phyloP scores from a whole-genome alignment of 345 rosid genomes.

The Hirschfeldia incana region DNA sequence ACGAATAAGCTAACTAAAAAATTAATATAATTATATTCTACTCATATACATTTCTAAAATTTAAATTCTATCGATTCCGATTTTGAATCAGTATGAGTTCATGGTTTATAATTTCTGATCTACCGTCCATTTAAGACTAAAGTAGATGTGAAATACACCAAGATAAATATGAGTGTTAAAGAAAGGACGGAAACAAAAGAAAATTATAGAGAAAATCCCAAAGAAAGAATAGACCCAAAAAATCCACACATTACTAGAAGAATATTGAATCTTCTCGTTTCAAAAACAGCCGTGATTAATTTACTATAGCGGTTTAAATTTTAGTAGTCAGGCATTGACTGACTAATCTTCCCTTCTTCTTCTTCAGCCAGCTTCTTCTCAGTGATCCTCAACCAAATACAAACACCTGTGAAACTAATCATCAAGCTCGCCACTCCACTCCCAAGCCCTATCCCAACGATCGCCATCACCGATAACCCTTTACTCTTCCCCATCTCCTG shows the following conservation, averaged over 20 bases:
- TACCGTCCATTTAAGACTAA: too few species aligned
- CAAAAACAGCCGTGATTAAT: background rate
- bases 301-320: background rate
- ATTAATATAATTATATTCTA: too few species aligned
- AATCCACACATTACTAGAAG: conserved; percentile 9
- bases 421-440: conserved; percentile 93
- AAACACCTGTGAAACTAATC: conserved; percentile 86
- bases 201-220: background rate
- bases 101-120: too few species aligned
- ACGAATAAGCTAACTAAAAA: too few species aligned
- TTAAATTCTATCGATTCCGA: too few species aligned
- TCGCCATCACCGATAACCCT: conserved; percentile 75
- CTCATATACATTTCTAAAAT: too few species aligned
- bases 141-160: too few species aligned
- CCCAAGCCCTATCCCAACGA: conserved; percentile 93
- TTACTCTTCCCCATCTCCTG: conserved; percentile 55
- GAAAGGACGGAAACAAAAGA: too few species aligned
- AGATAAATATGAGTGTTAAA: too few species aligned
- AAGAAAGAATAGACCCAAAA: background rate
- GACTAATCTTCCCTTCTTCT: conserved; percentile 80
- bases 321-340: conserved; percentile 79
- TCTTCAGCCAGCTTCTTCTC: conserved; percentile 75
- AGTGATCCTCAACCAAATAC: conserved; percentile 79
- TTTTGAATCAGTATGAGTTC: too few species aligned
- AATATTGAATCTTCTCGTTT: background rate